phyloP scores from a whole-genome alignment of 345 rosid genomes.

The Pistacia atlantica region DNA sequence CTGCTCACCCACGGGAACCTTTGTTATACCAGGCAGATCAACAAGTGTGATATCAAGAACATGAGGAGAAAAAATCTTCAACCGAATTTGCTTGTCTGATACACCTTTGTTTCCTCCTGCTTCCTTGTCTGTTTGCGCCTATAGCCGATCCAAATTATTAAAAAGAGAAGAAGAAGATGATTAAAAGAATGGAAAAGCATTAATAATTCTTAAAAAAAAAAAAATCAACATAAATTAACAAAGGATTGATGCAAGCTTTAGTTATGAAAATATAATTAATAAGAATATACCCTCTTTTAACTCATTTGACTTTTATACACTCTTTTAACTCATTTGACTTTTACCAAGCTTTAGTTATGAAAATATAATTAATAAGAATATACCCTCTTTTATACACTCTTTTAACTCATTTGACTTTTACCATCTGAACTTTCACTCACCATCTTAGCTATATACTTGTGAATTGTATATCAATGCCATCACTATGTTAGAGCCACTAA shows the following conservation, averaged over 20 bases:
- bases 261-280: neutral
- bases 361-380: neutral
- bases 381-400: neutral
- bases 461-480: neutral
- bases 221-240: neutral
- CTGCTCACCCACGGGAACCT: conserved; percentile 97
- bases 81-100: conserved; percentile 83
- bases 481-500: neutral
- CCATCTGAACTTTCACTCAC: neutral
- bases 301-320: neutral
- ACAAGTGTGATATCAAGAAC: conserved; percentile 93
- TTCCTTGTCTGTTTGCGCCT: conserved; percentile 88
- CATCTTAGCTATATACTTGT: neutral
- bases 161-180: neutral
- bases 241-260: neutral
- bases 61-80: conserved; percentile 89
- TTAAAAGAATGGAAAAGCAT: neutral
- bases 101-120: conserved; percentile 95
- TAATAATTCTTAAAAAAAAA: too few species aligned
- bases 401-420: neutral
- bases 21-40: conserved; percentile 95
- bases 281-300: neutral
- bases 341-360: neutral
- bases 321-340: neutral
- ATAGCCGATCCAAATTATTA: conserved; percentile 12